These are phyloP conservation scores for Glebionis coronaria DNA, from an alignment of 129 eudicot genomes.

Conservation along the genomic window DNA sequence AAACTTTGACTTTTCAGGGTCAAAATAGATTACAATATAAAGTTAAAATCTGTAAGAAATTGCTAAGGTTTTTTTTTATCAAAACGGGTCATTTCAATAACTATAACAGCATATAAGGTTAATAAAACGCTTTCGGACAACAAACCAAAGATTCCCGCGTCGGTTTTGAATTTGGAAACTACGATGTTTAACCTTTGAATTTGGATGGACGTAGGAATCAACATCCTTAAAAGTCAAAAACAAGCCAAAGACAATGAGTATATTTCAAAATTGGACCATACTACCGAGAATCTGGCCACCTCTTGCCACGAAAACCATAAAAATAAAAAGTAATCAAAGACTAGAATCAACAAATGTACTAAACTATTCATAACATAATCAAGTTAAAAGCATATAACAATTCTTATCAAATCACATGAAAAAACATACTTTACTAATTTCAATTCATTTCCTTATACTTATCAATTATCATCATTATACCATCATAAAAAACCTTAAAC, in stretches of 20 bases:
- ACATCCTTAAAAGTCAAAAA: conserved; percentile 26
- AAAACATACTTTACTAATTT: too few species aligned
- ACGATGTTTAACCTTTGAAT: conserved; percentile 15
- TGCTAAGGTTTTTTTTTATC: background rate
- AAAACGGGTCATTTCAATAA: background rate
- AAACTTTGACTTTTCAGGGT: conserved; percentile 23
- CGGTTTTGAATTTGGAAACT: background rate
- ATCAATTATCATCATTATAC: too few species aligned
- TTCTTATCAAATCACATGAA: background rate
- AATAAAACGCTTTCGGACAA: background rate
- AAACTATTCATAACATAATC: background rate
- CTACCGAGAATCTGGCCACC: conserved; percentile 18
- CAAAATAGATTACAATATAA: background rate
- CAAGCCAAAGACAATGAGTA: conserved; percentile 10
- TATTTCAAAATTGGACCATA: conserved; percentile 20
- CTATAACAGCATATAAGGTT: background rate
- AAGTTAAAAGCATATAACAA: conserved; percentile 1
- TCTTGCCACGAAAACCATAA: conserved; percentile 10
- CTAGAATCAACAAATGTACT: conserved; percentile 4
- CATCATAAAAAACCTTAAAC: too few species aligned
- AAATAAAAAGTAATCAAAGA: conserved; percentile 12
- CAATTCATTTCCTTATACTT: too few species aligned
- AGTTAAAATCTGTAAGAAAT: background rate
- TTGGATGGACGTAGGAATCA: conserved; percentile 16
- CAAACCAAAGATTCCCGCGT: background rate